Evolutionary conservation across 2,329 filamentous ascomycete species (phyloP).

Genomic region (Tolypocladium amazonense): DNA sequence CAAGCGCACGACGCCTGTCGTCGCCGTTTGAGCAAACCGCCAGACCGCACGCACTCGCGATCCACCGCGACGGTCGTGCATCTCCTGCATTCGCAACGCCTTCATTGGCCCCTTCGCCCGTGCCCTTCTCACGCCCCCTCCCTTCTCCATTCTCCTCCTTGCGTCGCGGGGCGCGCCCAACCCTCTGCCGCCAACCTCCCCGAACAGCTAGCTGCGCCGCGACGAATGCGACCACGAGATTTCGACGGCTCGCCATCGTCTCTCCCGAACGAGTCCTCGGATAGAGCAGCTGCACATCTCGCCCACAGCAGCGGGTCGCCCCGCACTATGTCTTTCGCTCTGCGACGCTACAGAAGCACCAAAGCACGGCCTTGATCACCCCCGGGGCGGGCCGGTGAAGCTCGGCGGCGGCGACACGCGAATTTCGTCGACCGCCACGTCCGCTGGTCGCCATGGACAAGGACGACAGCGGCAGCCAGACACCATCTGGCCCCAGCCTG

Average conservation of each 20-base stretch:
- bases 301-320: background rate
- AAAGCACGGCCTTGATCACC: background rate
- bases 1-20: background rate
- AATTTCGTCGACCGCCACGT: background rate
- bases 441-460: slow-evolving; percentile 16
- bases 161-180: background rate
- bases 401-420: background rate
- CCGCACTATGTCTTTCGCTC: background rate
- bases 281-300: background rate
- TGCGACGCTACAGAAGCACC: background rate
- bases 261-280: background rate
- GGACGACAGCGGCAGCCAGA: slow-evolving; percentile 15
- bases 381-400: background rate
- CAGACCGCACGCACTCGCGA: background rate
- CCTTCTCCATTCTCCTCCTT: background rate
- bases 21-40: background rate
- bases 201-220: background rate
- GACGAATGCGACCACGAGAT: background rate
- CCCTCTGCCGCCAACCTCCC: background rate
- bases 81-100: background rate
- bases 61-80: background rate
- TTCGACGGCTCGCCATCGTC: background rate
- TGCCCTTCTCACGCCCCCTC: background rate
- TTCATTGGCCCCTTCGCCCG: background rate
- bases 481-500: slow-evolving; percentile 17